phyloP scores from a whole-genome alignment of 2,329 filamentous ascomycete genomes.

The Sarocladiaceae sp. region DNA sequence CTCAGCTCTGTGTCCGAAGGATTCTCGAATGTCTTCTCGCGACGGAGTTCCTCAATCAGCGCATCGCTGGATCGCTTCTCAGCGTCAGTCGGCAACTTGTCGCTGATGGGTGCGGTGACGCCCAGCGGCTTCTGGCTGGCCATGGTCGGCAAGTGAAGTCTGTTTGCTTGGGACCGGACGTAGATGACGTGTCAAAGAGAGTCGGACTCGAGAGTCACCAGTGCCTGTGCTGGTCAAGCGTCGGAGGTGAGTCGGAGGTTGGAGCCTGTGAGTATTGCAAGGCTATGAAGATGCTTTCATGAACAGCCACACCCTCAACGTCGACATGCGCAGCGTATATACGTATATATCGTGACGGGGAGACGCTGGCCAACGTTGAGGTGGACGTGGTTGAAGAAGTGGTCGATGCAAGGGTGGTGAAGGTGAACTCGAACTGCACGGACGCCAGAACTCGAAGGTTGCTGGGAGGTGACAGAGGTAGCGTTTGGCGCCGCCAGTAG shows the following conservation, averaged over 20 bases:
- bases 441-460: too few relatives aligned
- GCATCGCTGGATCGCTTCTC: conserved; percentile 73
- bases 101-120: conserved; percentile 79
- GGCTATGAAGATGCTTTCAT: not conserved
- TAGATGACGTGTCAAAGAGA: not conserved
- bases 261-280: too few relatives aligned
- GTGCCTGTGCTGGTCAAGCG: too few relatives aligned
- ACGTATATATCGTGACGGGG: conserved; percentile 1
- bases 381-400: not conserved
- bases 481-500: too few relatives aligned
- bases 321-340: not conserved
- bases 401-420: not conserved
- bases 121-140: conserved; percentile 44
- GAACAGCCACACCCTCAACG: conserved; percentile 3
- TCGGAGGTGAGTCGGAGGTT: too few relatives aligned
- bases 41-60: conserved; percentile 76
- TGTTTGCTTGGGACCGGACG: not conserved
- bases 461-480: too few relatives aligned
- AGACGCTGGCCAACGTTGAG: not conserved
- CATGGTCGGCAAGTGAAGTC: conserved; percentile 19
- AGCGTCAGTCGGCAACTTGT: conserved; percentile 63
- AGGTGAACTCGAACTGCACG: too few relatives aligned
- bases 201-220: not conserved
- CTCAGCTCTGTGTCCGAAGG: conserved; percentile 77
- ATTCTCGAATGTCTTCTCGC: conserved; percentile 87